Conservation (phyloP, 305 asterid genomes). For the Solanum hybrid region DNA sequence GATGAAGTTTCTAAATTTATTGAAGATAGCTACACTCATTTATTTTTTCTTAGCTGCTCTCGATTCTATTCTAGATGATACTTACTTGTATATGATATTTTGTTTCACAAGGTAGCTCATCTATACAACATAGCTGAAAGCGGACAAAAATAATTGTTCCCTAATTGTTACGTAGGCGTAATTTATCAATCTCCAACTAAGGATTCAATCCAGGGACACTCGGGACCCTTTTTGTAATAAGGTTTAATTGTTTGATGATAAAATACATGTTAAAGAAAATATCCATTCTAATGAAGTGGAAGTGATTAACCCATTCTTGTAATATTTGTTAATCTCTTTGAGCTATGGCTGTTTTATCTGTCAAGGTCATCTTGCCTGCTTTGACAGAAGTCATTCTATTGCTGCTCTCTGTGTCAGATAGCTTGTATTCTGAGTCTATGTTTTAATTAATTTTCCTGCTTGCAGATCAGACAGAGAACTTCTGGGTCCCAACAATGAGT, state of each 20-base stretch:
- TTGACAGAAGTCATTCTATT: background rate
- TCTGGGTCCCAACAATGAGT: constrained; percentile 19
- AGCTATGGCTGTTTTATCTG: background rate
- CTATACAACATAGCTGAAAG: background rate
- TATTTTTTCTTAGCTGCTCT: background rate
- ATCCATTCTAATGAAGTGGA: background rate
- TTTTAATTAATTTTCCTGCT: background rate
- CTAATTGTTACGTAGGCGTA: background rate
- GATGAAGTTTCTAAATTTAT: background rate
- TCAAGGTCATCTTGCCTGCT: background rate
- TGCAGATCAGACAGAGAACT: constrained; percentile 24
- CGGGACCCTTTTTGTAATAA: background rate
- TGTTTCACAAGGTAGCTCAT: background rate
- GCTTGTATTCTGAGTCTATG: background rate
- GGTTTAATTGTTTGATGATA: background rate
- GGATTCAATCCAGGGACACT: background rate
- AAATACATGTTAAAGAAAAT: background rate
- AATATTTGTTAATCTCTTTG: background rate
- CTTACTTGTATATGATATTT: background rate
- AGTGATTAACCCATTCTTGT: background rate
- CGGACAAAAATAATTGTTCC: background rate
- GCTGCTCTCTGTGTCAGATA: background rate
- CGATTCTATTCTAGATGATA: background rate
- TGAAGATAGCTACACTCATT: background rate
- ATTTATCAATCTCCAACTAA: background rate